Conservation (phyloP, 805 yeast genomes). For the Metschnikowia proteae region DNA sequence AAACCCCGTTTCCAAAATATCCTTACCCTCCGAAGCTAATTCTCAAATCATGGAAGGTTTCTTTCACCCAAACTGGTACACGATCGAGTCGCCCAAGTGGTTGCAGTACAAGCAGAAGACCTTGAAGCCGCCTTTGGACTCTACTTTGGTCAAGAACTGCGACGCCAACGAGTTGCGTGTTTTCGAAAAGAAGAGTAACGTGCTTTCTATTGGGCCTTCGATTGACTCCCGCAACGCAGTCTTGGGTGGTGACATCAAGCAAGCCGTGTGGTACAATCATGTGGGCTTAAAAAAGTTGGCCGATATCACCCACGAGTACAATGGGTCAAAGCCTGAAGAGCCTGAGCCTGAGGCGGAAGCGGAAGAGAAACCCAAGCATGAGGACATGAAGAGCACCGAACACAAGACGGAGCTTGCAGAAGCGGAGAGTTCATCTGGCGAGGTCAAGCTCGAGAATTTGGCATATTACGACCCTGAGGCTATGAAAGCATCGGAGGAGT, state of each 20-base stretch:
- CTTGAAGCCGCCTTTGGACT: constrained; percentile 23
- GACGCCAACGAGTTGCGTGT: constrained; percentile 19
- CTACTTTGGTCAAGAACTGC: constrained; percentile 26
- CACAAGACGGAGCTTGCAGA: constrained; percentile 10
- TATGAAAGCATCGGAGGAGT: constrained; percentile 20
- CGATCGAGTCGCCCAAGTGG: constrained; percentile 43
- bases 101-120: constrained; percentile 28
- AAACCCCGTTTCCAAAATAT: constrained; percentile 30
- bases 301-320: constrained; percentile 19
- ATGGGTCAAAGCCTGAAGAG: constrained; percentile 6
- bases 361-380: background rate
- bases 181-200: constrained; percentile 21
- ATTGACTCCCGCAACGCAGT: constrained; percentile 33
- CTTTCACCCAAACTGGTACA: constrained; percentile 45
- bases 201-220: constrained; percentile 36
- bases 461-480: constrained; percentile 36
- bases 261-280: constrained; percentile 38
- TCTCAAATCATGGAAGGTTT: constrained; percentile 38
- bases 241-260: constrained; percentile 29
- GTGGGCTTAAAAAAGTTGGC: constrained; percentile 33
- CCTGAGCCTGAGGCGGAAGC: constrained; percentile 8
- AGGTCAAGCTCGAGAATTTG: constrained; percentile 30
- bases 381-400: background rate
- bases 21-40: constrained; percentile 30
- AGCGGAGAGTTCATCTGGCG: constrained; percentile 1